A percentile compares a stretch with the other conserved stretches of the same genome.
Conservation (phyloP, 2,329 filamentous ascomycete genomes). For the Alternaria tenuissima region DNA sequence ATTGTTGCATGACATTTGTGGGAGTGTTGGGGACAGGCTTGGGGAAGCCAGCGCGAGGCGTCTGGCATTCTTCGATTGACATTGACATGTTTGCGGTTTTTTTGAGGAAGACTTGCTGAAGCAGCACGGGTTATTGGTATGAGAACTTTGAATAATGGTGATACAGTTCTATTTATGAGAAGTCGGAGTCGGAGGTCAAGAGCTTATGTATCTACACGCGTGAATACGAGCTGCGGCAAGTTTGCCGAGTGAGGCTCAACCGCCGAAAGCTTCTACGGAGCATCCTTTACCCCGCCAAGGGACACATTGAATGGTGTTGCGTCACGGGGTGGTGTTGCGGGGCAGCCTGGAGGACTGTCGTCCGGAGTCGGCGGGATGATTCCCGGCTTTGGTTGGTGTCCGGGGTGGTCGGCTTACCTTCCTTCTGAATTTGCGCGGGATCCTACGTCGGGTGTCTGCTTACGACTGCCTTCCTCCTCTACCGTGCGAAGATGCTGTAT, state of each 20-base stretch:
- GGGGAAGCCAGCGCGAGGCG: conserved; percentile 35
- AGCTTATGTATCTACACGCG: conserved; percentile 4
- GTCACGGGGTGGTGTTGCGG: conserved; percentile 34
- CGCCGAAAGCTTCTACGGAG: conserved; percentile 1
- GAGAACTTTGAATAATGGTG: not conserved
- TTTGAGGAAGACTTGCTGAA: not conserved
- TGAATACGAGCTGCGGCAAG: not conserved
- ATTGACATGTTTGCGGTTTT: conserved; percentile 43
- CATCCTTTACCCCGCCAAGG: conserved; percentile 12
- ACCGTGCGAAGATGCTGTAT: not conserved
- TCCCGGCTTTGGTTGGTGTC: conserved; percentile 10
- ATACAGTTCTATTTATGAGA: not conserved
- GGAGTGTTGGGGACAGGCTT: conserved; percentile 38
- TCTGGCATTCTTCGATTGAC: conserved; percentile 42
- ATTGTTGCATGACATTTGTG: conserved; percentile 42
- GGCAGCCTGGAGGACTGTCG: conserved; percentile 28
- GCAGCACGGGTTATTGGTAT: not conserved
- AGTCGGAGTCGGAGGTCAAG: not conserved
- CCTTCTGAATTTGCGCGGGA: not conserved
- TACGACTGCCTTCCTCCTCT: not conserved
- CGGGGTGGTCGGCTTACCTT: conserved; percentile 25
- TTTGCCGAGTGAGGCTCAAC: conserved; percentile 4
- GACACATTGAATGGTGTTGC: conserved; percentile 10
- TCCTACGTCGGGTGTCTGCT: not conserved
- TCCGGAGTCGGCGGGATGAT: conserved; percentile 21